Evolutionary conservation across 2,329 filamentous ascomycete genomes (phyloP), one percentile per base, ranked within the genome.

Genomic region (Penicillium sp.): DNA sequence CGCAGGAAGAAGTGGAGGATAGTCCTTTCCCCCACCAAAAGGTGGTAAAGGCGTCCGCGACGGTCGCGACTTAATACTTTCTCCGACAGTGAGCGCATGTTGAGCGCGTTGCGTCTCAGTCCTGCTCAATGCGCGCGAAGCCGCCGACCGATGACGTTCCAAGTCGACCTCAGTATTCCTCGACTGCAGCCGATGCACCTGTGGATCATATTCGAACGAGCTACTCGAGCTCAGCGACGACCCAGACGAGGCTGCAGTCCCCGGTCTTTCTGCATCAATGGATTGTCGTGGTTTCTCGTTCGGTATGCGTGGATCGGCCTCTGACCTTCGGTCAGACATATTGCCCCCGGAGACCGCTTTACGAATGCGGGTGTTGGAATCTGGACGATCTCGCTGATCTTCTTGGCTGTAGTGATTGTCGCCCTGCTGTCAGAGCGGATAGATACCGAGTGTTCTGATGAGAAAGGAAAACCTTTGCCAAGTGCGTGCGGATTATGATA

Each of bases 1-100:
- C 4, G 73, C 72, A 5, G 77, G 77, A 7, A 81, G 57, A 2
- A 65, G 70, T 9, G 77, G 77, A 2, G 79, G 79, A 49, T 76
- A 78, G 1, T 75, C 69, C 55, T 79, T 80, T 3, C 73, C 77
- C 13, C 42, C 66, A 46, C 63, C 64, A 40, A 63, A 64, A 14
- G 56, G 41, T 4, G 63, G 63, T 3, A 66, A 39, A 4, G 64
- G 60, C 5, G 41, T 41, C 27, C 45, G 55, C 2, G 63, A 63
- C 1, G 52, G 50, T 19, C 61, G 61, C 19, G 63, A 62, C 34
- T 51, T 58, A 34, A 63, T 47, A 33, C 61, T 63, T 41, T 64
- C 63, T n/a, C 64, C 64, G 28, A 66, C 64, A 2, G 64, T 66
- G 38, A 62, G 49, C 61, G 70, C 62, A 77, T 80, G 46, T 30